A percentile compares a stretch with the other conserved stretches of the same genome.
Evolutionary conservation across 139 green algal genomes (phyloP).

Genomic region (Chara braunii): DNA sequence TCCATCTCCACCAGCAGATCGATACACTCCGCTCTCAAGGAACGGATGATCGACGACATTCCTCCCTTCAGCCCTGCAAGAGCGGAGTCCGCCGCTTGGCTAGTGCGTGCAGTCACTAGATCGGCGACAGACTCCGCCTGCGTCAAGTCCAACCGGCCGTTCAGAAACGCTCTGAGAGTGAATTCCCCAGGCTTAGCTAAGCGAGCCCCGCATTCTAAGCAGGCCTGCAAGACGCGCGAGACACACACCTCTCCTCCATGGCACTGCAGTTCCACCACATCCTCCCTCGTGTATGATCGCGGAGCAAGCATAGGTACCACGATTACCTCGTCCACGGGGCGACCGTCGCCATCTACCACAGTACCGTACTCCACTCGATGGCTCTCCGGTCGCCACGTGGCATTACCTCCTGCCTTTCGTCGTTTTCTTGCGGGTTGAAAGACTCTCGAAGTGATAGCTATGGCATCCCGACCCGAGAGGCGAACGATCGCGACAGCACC

Average conservation of each 20-base stretch:
- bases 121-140: constrained; percentile 78
- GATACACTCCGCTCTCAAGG: constrained; percentile 54
- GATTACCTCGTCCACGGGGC: constrained; percentile 51
- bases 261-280: constrained; percentile 91
- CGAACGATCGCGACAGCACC: constrained; percentile 82
- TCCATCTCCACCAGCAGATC: constrained; percentile 81
- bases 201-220: constrained; percentile 65
- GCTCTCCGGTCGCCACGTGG: constrained; percentile 44
- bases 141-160: constrained; percentile 63
- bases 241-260: constrained; percentile 82
- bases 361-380: constrained; percentile 79
- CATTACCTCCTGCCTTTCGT: background rate
- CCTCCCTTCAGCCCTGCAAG: constrained; percentile 64
- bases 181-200: constrained; percentile 84
- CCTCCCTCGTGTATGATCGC: constrained; percentile 86
- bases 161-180: constrained; percentile 92
- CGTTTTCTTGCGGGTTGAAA: constrained; percentile 50
- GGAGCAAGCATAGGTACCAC: constrained; percentile 69
- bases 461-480: constrained; percentile 62
- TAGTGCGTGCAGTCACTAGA: constrained; percentile 72
- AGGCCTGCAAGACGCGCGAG: constrained; percentile 60
- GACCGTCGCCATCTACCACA: constrained; percentile 47
- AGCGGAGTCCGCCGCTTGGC: constrained; percentile 74
- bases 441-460: constrained; percentile 46
- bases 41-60: constrained; percentile 53